Evolutionary conservation across 2,329 filamentous ascomycete genomes (phyloP), one percentile per base, ranked within the genome.

Genomic region (Pyricularia pennisetigena): DNA sequence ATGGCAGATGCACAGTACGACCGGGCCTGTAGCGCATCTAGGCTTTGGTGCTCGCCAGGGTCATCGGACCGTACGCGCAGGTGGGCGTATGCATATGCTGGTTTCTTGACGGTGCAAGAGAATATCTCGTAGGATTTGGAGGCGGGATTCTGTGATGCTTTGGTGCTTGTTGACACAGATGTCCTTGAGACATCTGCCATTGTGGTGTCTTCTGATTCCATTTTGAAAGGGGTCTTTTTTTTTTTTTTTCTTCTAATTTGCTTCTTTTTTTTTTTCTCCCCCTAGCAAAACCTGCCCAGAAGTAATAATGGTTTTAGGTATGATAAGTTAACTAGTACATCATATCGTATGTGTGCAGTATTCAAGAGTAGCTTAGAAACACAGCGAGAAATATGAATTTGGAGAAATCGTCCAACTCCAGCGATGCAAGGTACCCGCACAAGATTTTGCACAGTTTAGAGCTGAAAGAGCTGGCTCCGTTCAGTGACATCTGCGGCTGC

Each of bases 1-100:
- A 94, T 79, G 0, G 90, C 88, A 0, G 83, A 77, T 1, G 84
- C 86, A 72, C 90, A 85, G 74, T 90, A 88, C 0, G 86, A 81
- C 41, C 86, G 86, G 23, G 85, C 81, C 54, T 88, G 88, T 2
- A 93, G 78, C 2, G 82, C 79, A 76, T 93, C 90, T 6, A 92
- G 78, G 63, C 69, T 26, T 24, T 28, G 30, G 23, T 30, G 29
- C 35, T 16, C 62, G 75, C 79, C 49, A 14, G 28, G 30, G 62
- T 30, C 62, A 9, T 64, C 62, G 62, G 62, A 64, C 23, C 23
- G 23, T 29, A 87, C 78, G 71, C 85, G 77, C 0, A 90, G 78
- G 69, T 86, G 85, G 32, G 80, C 82, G 75, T 89, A 90, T 64
- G 86, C 82, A 75, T 83, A 87, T 4, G 80, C 78, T 1, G 86